phyloP scores from a whole-genome alignment of 2,329 filamentous ascomycete genomes.

The Hypoxylon sp. region DNA sequence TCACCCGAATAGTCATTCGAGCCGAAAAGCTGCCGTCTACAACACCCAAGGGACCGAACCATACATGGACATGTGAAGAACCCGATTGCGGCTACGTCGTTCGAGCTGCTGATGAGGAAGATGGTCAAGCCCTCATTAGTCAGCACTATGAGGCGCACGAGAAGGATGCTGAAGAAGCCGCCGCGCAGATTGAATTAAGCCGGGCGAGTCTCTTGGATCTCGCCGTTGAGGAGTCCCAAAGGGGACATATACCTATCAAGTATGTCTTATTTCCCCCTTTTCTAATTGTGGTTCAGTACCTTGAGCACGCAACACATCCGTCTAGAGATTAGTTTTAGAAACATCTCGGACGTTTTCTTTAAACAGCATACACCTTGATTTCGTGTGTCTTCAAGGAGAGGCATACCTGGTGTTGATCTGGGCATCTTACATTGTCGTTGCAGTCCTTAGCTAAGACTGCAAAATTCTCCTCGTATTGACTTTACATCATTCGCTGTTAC shows the following conservation, averaged over 20 bases:
- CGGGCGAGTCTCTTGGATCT: conserved; percentile 60
- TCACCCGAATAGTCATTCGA: conserved; percentile 60
- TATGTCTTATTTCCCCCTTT: conserved; percentile 61
- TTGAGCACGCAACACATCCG: conserved; percentile 1
- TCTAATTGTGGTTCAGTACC: conserved; percentile 53
- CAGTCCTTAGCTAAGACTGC: background rate
- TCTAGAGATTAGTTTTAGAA: background rate
- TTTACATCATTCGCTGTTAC: background rate
- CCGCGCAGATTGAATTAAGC: conserved; percentile 53
- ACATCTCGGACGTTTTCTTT: conserved; percentile 2
- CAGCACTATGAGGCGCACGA: conserved; percentile 75
- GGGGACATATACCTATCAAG: conserved; percentile 70
- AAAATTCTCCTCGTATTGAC: background rate
- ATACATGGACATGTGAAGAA: conserved; percentile 77
- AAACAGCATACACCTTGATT: background rate
- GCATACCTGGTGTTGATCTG: background rate
- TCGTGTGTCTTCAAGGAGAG: background rate
- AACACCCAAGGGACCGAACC: conserved; percentile 68
- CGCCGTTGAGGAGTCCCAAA: conserved; percentile 69
- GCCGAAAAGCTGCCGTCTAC: conserved; percentile 66
- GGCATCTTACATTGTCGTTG: background rate
- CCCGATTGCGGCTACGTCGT: conserved; percentile 76
- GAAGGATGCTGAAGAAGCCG: conserved; percentile 64
- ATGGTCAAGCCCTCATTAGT: conserved; percentile 69
- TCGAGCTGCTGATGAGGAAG: conserved; percentile 70